Percentiles rank a stretch among this genome's conserved stretches.
Evolutionary conservation across 768 basidiomycete species (phyloP).

Genomic region (Tricholoma bakamatsutake): DNA sequence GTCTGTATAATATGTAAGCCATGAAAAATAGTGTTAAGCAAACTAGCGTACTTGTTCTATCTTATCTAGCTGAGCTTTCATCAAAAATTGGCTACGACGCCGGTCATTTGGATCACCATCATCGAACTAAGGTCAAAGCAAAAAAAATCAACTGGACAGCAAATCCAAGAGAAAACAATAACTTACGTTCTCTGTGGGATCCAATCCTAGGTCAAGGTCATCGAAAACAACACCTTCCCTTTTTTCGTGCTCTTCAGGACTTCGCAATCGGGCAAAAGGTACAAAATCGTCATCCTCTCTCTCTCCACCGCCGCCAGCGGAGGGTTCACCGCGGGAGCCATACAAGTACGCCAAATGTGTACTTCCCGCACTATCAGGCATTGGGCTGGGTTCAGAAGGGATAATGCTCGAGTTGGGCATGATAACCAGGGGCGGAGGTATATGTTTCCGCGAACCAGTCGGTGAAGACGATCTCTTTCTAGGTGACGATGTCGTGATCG

Average conservation of each 20-base stretch:
- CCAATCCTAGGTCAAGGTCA: slow-evolving; percentile 45
- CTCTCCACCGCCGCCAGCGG: slow-evolving; percentile 4
- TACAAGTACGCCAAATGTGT: slow-evolving; percentile 43
- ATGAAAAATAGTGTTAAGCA: background rate
- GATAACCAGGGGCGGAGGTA: slow-evolving; percentile 57
- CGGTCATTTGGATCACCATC: slow-evolving; percentile 69
- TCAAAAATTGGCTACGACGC: slow-evolving; percentile 66
- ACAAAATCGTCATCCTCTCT: slow-evolving; percentile 39
- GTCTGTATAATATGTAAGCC: slow-evolving; percentile 30
- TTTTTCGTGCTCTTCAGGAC: slow-evolving; percentile 37
- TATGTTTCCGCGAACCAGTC: slow-evolving; percentile 29
- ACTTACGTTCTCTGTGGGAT: slow-evolving; percentile 39
- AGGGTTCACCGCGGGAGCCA: slow-evolving; percentile 17
- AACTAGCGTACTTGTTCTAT: slow-evolving; percentile 53
- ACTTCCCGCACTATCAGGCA: slow-evolving; percentile 30
- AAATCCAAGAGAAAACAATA: slow-evolving; percentile 1
- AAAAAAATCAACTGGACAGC: slow-evolving; percentile 9
- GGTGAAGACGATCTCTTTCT: slow-evolving; percentile 30
- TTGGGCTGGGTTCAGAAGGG: slow-evolving; percentile 30
- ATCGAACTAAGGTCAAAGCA: slow-evolving; percentile 42
- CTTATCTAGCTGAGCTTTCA: slow-evolving; percentile 73
- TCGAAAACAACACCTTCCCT: slow-evolving; percentile 46
- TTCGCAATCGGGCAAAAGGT: slow-evolving; percentile 26
- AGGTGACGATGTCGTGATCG: slow-evolving; percentile 30
- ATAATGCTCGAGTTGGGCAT: slow-evolving; percentile 30